Conservation (phyloP, 306 rosid genomes). For the Trifolium subterraneum region DNA sequence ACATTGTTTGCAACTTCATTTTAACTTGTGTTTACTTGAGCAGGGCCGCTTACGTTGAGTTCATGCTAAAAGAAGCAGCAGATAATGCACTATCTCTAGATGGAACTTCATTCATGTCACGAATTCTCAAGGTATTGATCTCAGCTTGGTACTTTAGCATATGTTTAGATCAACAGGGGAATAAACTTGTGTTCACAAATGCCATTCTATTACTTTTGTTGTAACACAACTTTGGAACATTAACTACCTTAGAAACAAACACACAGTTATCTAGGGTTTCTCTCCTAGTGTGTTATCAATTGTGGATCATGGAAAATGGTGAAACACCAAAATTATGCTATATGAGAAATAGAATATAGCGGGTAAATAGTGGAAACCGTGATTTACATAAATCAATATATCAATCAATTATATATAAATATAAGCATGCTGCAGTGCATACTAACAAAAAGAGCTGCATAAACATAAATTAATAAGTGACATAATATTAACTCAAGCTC, state of each 20-base stretch:
- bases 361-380: not conserved
- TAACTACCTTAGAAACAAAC: not conserved
- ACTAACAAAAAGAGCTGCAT: not conserved
- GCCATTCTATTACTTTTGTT: not conserved
- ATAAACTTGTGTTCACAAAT: not conserved
- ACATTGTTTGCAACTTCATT: slow-evolving; percentile 10
- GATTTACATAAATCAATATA: not conserved
- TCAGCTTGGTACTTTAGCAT: slow-evolving; percentile 5
- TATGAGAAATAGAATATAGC: not conserved
- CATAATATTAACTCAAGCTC: too few species aligned
- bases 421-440: not conserved
- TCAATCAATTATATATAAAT: not conserved
- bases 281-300: not conserved
- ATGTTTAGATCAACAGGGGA: not conserved
- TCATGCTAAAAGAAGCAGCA: slow-evolving; percentile 89
- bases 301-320: not conserved
- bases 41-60: slow-evolving; percentile 96
- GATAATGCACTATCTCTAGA: slow-evolving; percentile 89
- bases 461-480: not conserved
- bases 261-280: not conserved
- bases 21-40: slow-evolving; percentile 45
- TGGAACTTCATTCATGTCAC: slow-evolving; percentile 91
- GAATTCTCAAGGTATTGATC: slow-evolving; percentile 85
- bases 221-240: not conserved
- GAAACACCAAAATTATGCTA: not conserved